These are phyloP conservation scores for Rhodosporidiobolus sp. DNA, from an alignment of 768 basidiomycete species.

Conservation along the genomic window DNA sequence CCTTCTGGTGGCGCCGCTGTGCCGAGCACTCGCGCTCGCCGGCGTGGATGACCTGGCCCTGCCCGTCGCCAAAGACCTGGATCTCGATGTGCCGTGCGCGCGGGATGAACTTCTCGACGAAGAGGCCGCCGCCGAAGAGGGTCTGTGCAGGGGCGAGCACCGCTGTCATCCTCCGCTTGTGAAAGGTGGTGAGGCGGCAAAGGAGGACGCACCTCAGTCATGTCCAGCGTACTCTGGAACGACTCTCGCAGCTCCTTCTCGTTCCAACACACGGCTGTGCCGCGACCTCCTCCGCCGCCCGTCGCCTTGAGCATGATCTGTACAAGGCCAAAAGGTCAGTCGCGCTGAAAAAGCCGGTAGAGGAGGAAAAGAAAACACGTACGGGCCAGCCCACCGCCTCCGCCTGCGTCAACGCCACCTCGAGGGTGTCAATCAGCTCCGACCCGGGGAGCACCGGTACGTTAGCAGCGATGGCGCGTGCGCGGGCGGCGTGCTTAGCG, in stretches of 20 bases:
- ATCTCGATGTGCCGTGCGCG: slow-evolving; percentile 34
- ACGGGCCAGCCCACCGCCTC: slow-evolving; percentile 59
- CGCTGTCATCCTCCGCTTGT: too few species aligned
- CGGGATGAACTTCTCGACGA: slow-evolving; percentile 57
- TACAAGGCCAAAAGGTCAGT: background rate
- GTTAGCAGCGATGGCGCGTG: slow-evolving; percentile 3
- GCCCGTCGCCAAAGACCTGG: slow-evolving; percentile 63
- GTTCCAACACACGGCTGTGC: slow-evolving; percentile 58
- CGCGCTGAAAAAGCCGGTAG: background rate
- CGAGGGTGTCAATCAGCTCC: slow-evolving; percentile 51
- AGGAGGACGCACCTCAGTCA: slow-evolving; percentile 28
- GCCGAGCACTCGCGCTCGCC: slow-evolving; percentile 65
- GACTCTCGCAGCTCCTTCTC: slow-evolving; percentile 46
- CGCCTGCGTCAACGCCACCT: slow-evolving; percentile 52
- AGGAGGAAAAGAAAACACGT: slow-evolving; percentile 32
- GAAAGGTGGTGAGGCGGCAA: too few species aligned
- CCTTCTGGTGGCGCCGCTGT: slow-evolving; percentile 68
- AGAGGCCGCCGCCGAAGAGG: slow-evolving; percentile 56
- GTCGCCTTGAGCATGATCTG: slow-evolving; percentile 50
- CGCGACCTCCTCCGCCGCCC: slow-evolving; percentile 69
- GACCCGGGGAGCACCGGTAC: slow-evolving; percentile 60
- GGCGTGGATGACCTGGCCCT: slow-evolving; percentile 59
- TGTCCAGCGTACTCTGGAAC: slow-evolving; percentile 13
- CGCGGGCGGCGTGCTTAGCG: slow-evolving; percentile 30
- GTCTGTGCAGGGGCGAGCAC: slow-evolving; percentile 43